Evolutionary conservation across 2,329 filamentous ascomycete genomes (phyloP).

Genomic region (Fusarium subtropicale): DNA sequence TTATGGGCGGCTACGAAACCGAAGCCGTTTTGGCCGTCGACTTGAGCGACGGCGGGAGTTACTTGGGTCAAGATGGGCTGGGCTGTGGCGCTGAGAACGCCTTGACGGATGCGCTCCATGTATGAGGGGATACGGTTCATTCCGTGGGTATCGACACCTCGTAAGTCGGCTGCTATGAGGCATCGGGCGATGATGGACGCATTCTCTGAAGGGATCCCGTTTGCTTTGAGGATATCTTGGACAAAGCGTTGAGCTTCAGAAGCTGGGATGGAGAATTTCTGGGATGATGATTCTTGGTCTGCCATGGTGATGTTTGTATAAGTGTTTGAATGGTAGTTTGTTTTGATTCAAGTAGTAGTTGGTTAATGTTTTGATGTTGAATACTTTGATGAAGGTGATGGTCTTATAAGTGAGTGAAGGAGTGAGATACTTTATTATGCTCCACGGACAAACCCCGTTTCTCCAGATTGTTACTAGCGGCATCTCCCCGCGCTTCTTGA

Average conservation of each 20-base stretch:
- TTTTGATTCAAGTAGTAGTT: not conserved
- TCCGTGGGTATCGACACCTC: conserved; percentile 82
- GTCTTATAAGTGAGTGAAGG: not conserved
- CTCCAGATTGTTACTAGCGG: conserved; percentile 17
- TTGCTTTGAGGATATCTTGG: conserved; percentile 66
- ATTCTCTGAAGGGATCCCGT: conserved; percentile 69
- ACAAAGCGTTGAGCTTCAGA: conserved; percentile 61
- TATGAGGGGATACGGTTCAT: conserved; percentile 84
- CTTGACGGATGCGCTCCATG: conserved; percentile 76
- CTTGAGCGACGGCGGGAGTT: conserved; percentile 77
- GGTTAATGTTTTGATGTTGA: not conserved
- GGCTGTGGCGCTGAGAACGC: conserved; percentile 72
- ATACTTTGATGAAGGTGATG: too few relatives aligned
- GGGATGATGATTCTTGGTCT: conserved; percentile 26
- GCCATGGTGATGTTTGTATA: conserved; percentile 29
- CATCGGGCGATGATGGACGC: conserved; percentile 74
- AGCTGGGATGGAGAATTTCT: conserved; percentile 52
- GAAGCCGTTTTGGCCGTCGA: conserved; percentile 77
- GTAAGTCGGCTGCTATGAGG: conserved; percentile 79
- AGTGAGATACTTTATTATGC: not conserved
- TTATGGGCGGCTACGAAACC: conserved; percentile 76
- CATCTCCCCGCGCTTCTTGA: conserved; percentile 23
- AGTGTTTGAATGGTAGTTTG: not conserved
- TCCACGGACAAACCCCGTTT: conserved; percentile 24
- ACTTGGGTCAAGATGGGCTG: conserved; percentile 68